phyloP scores from a whole-genome alignment of 331 rosid genomes.

The Arachis monticola region DNA sequence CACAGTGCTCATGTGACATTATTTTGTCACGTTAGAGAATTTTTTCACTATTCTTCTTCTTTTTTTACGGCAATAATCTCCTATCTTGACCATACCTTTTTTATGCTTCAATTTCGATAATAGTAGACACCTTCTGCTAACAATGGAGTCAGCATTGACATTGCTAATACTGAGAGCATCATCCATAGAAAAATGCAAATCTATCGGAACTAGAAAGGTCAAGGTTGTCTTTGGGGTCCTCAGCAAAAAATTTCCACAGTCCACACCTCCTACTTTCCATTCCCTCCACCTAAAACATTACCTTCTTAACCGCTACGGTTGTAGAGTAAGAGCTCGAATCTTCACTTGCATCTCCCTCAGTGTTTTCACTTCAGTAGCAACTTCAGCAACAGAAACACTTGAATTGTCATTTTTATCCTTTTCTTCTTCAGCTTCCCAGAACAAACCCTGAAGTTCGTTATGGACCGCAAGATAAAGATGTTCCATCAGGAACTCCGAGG shows the following conservation, averaged over 20 bases:
- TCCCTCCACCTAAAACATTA: slow-evolving; percentile 69
- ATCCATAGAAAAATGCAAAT: slow-evolving; percentile 85
- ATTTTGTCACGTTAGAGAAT: no score
- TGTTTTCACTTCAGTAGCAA: slow-evolving; percentile 16
- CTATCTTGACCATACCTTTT: slow-evolving; percentile 57
- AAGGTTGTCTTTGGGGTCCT: no score
- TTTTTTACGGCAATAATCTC: slow-evolving; percentile 70
- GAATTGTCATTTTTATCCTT: slow-evolving; percentile 40
- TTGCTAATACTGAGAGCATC: slow-evolving; percentile 84
- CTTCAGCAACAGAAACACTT: slow-evolving; percentile 40
- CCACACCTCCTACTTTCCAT: slow-evolving; percentile 71
- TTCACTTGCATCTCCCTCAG: slow-evolving; percentile 37
- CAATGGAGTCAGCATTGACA: slow-evolving; percentile 71
- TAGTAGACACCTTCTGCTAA: slow-evolving; percentile 74
- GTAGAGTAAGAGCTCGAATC: slow-evolving; percentile 29
- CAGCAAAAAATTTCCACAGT: no score
- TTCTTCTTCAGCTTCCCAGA: slow-evolving; percentile 74
- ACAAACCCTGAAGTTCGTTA: slow-evolving; percentile 88
- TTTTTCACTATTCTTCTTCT: slow-evolving; percentile 37
- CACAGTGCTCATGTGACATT: no score
- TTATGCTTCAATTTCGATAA: slow-evolving; percentile 78
- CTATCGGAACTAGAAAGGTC: slow-evolving; percentile 61
- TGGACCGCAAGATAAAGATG: slow-evolving; percentile 85
- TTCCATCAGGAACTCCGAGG: slow-evolving; percentile 97
- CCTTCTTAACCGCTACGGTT: slow-evolving; percentile 55